These are phyloP conservation scores for Stagonosporopsis tanaceti DNA, from an alignment of 2,329 filamentous ascomycete genomes.

Conservation along the genomic window DNA sequence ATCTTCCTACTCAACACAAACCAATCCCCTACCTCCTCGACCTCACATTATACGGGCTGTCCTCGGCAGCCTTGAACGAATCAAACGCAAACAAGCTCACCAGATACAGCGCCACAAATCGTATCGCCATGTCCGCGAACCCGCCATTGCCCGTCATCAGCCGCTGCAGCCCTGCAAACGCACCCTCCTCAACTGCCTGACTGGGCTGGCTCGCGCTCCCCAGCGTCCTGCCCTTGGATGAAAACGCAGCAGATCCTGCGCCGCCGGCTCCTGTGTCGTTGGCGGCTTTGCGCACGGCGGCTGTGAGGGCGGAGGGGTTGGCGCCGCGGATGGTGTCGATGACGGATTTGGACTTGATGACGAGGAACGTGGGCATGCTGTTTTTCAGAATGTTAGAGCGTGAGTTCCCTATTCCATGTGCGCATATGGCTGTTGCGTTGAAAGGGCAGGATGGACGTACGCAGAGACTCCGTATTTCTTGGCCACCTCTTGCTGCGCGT, in stretches of 20 bases:
- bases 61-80: conserved; percentile 53
- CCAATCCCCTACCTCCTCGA: conserved; percentile 25
- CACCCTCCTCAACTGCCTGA: conserved; percentile 32
- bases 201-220: conserved; percentile 43
- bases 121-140: conserved; percentile 50
- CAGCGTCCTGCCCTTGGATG: conserved; percentile 54
- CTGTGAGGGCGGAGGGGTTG: conserved; percentile 57
- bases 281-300: conserved; percentile 56
- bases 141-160: conserved; percentile 45
- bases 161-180: conserved; percentile 35
- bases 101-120: conserved; percentile 58
- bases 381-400: conserved; percentile 5
- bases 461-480: conserved; percentile 60
- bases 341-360: conserved; percentile 54
- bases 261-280: conserved; percentile 50
- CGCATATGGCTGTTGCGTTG: neutral
- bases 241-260: conserved; percentile 46
- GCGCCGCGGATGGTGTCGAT: conserved; percentile 58
- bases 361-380: conserved; percentile 60
- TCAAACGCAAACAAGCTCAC: conserved; percentile 57
- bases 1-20: neutral
- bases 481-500: conserved; percentile 60
- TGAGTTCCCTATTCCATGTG: neutral
- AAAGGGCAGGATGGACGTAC: conserved; percentile 31
- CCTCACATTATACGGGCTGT: conserved; percentile 54